phyloP scores from a whole-genome alignment of 768 basidiomycete genomes.

The Phylloporus rhodoxanthus region DNA sequence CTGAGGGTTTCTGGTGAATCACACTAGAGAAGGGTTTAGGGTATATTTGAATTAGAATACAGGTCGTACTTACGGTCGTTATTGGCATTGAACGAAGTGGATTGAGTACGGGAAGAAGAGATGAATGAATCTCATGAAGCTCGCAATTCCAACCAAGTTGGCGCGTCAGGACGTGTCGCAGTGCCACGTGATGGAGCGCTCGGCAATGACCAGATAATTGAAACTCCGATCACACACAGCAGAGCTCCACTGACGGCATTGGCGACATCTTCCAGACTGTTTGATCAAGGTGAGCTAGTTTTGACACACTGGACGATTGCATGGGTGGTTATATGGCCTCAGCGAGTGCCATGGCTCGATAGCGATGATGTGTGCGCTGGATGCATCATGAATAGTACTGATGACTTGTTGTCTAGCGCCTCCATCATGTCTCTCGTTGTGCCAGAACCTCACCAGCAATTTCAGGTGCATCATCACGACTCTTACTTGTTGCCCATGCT shows the following conservation, averaged over 20 bases:
- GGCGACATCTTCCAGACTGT: slow-evolving; percentile 14
- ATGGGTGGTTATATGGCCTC: not conserved
- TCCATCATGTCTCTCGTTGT: slow-evolving; percentile 90
- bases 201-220: slow-evolving; percentile 21
- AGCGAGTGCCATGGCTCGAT: not conserved
- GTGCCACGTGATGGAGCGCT: slow-evolving; percentile 20
- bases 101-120: not conserved
- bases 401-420: slow-evolving; percentile 6
- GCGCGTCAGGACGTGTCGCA: slow-evolving; percentile 19
- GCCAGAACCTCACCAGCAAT: slow-evolving; percentile 92
- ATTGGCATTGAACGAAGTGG: slow-evolving; percentile 22
- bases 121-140: slow-evolving; percentile 13
- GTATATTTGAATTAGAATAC: not conserved
- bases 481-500: not conserved
- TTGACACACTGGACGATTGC: not conserved
- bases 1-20: slow-evolving; percentile 26
- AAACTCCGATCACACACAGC: slow-evolving; percentile 19
- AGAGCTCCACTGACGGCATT: slow-evolving; percentile 10
- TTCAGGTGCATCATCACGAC: slow-evolving; percentile 57
- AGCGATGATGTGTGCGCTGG: slow-evolving; percentile 10
- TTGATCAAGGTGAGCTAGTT: slow-evolving; percentile 25
- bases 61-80: slow-evolving; percentile 17
- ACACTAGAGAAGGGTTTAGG: slow-evolving; percentile 26
- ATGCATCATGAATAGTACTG: slow-evolving; percentile 20
- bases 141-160: slow-evolving; percentile 10